A percentile compares a stretch with the other conserved stretches of the same genome.
Conservation (phyloP, 2,329 filamentous ascomycete species). For the Ceratocystis harringtonii region DNA sequence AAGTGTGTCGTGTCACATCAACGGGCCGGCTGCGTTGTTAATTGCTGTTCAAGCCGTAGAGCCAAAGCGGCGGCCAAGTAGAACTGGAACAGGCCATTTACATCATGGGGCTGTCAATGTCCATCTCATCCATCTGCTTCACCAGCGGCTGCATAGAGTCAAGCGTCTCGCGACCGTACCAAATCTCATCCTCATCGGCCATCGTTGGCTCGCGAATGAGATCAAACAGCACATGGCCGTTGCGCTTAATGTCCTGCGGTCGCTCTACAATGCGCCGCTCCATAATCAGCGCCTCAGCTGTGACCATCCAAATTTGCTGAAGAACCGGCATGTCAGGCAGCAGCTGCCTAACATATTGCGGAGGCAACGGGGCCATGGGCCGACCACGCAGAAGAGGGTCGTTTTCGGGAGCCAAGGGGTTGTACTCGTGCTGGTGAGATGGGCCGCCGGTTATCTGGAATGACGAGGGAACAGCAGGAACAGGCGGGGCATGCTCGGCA, state of each 20-base stretch:
- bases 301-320: conserved; percentile 47
- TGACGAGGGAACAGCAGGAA: neutral
- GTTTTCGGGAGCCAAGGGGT: conserved; percentile 4
- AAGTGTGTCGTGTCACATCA: neutral
- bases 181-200: conserved; percentile 47
- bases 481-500: neutral
- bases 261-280: conserved; percentile 43
- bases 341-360: conserved; percentile 36
- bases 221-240: conserved; percentile 46
- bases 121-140: conserved; percentile 36
- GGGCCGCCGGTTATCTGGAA: neutral
- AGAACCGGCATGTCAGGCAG: conserved; percentile 41
- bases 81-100: conserved; percentile 2
- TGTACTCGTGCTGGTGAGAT: conserved; percentile 8
- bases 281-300: conserved; percentile 47
- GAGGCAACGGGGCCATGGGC: conserved; percentile 42
- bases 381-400: conserved; percentile 30
- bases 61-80: neutral
- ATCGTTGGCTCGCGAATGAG: conserved; percentile 48
- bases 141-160: conserved; percentile 39
- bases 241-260: conserved; percentile 46
- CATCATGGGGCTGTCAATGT: conserved; percentile 12
- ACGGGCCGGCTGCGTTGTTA: neutral
- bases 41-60: neutral
- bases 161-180: conserved; percentile 40